Conservation (phyloP, 2,329 filamentous ascomycete species). For the Talaromyces pinophilus region DNA sequence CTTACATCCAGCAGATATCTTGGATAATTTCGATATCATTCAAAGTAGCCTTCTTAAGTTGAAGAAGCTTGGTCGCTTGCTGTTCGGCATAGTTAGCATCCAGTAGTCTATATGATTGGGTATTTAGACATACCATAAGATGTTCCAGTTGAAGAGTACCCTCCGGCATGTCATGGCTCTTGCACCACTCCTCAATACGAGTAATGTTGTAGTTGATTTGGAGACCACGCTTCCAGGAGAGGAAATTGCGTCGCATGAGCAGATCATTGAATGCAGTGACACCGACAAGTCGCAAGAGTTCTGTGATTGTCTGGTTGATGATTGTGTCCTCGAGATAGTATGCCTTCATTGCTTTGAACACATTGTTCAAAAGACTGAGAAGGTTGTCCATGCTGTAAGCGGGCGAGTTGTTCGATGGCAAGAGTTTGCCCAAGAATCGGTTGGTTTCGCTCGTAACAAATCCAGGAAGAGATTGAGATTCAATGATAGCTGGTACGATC, state of each 20-base stretch:
- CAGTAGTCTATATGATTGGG: neutral
- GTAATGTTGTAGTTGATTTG: slow-evolving; percentile 99
- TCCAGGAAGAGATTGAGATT: slow-evolving; percentile 94
- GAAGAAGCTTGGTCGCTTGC: slow-evolving; percentile 97
- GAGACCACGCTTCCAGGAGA: slow-evolving; percentile 97
- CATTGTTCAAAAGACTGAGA: slow-evolving; percentile 90
- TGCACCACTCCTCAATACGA: slow-evolving; percentile 99
- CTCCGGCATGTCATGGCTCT: slow-evolving; percentile 99
- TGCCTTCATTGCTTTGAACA: slow-evolving; percentile 98
- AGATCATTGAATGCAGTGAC: slow-evolving; percentile 98
- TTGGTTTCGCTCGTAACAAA: slow-evolving; percentile 99
- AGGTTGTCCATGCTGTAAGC: slow-evolving; percentile 99
- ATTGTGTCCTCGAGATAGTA: slow-evolving; percentile 97
- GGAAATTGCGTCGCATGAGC: slow-evolving; percentile 95
- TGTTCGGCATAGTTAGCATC: slow-evolving; percentile 38
- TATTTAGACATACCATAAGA: slow-evolving; percentile 70
- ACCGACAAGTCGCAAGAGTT: slow-evolving; percentile 87
- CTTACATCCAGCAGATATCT: slow-evolving; percentile 99
- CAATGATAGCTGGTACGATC: slow-evolving; percentile 98
- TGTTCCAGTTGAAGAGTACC: slow-evolving; percentile 96
- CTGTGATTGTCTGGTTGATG: slow-evolving; percentile 91
- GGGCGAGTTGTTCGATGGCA: slow-evolving; percentile 84
- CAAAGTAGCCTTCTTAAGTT: slow-evolving; percentile 97
- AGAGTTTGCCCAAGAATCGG: slow-evolving; percentile 93
- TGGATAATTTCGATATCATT: slow-evolving; percentile 99